Conservation (phyloP, 805 yeast species). For the Babjeviella inositovora region DNA sequence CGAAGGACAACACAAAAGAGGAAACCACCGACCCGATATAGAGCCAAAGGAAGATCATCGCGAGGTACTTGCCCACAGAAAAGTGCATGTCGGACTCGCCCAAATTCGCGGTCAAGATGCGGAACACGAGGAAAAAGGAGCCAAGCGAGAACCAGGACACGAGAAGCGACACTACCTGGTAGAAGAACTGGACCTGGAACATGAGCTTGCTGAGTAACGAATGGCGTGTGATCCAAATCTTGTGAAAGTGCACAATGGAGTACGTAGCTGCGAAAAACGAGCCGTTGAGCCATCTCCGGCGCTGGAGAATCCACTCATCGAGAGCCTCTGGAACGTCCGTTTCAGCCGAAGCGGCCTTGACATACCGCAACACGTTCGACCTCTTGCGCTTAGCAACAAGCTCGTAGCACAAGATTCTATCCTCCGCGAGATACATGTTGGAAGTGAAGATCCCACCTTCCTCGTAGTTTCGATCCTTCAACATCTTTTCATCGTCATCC, state of each 20-base stretch:
- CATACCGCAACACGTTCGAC: slow-evolving; percentile 72
- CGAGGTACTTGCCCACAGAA: slow-evolving; percentile 59
- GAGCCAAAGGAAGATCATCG: slow-evolving; percentile 73
- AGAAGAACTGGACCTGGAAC: slow-evolving; percentile 64
- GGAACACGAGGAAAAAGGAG: slow-evolving; percentile 78
- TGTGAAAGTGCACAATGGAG: slow-evolving; percentile 61
- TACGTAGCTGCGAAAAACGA: slow-evolving; percentile 91
- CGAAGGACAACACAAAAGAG: slow-evolving; percentile 81
- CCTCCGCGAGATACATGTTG: slow-evolving; percentile 96
- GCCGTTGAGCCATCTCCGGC: slow-evolving; percentile 96
- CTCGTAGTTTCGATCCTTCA: slow-evolving; percentile 18
- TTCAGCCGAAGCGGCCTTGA: slow-evolving; percentile 77
- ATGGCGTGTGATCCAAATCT: slow-evolving; percentile 72
- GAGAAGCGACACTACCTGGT: slow-evolving; percentile 57
- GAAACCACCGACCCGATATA: slow-evolving; percentile 69
- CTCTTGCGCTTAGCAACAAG: slow-evolving; percentile 70
- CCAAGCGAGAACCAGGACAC: slow-evolving; percentile 91
- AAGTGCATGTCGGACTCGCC: slow-evolving; percentile 47
- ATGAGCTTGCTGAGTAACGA: slow-evolving; percentile 38
- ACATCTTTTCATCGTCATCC: slow-evolving; percentile 19
- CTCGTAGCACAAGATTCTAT: slow-evolving; percentile 88
- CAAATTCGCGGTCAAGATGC: slow-evolving; percentile 70
- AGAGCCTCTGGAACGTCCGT: slow-evolving; percentile 90
- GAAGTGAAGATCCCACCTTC: slow-evolving; percentile 73
- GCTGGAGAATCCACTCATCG: slow-evolving; percentile 76